Evolutionary conservation across 2,329 filamentous ascomycete genomes (phyloP), one percentile per base, ranked within the genome.

Genomic region (Aspergillus felis): DNA sequence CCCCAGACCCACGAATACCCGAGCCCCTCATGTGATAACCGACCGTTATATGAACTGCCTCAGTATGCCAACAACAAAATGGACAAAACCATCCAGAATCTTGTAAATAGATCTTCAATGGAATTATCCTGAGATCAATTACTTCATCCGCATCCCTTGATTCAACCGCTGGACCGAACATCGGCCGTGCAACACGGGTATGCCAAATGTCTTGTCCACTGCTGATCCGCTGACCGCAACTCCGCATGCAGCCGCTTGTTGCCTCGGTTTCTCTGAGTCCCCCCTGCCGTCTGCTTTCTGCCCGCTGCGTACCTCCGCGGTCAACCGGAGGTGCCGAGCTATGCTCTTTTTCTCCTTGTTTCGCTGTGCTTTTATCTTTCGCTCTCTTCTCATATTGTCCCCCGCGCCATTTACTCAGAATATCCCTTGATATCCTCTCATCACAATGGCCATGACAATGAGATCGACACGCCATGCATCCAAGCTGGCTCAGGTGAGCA

Each of bases 381-480:
- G 14, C n/a, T 50, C 27, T 46, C 46, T 52, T 42, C 35, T 41
- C 35, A 20, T 28, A 6, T 14, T 27, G 28, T 53, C 28, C 32
- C 46, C 25, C 57, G 32, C 32, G 22, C 24, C 50, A 14, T 54
- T 22, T 29, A 32, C 41, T 46, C 41, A 38, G 50, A 47, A 42
- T 32, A 47, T 52, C 50, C 41, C 27, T 38, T 38, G 8, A 38
- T 55, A 22, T 14, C 27, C 57, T 61, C 57, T 59, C 59, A 56
- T 59, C 44, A 47, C 27, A 29, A 64, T 64, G 58, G 60, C 58
- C 53, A 62, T 74, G 52, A 66, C 69, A 52, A 66, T 70, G 63
- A 71, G 74, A 69, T 69, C 73, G 53, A 68, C 71, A 58, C 70
- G 72, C 57, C 73, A 74, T 63, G 74, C 71, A 51, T 64, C 73